These are phyloP conservation scores for Bimuria novae-zelandiae DNA, from an alignment of 2,329 filamentous ascomycete species.

Conservation along the genomic window DNA sequence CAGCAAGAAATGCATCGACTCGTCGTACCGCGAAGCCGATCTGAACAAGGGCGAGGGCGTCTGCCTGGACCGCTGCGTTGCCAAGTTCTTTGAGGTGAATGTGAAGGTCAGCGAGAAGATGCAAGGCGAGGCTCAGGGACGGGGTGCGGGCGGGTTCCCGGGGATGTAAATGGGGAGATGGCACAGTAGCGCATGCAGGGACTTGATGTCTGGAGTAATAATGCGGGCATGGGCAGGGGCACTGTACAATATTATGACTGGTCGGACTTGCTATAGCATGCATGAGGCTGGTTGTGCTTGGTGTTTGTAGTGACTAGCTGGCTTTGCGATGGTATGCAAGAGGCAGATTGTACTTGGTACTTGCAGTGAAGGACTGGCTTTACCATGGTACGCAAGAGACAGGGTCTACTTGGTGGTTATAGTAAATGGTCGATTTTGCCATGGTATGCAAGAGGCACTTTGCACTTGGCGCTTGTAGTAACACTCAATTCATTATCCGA, in stretches of 20 bases:
- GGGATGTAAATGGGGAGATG: constrained; percentile 22
- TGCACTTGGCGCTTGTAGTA: neutral
- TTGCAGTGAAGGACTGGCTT: too few relatives aligned
- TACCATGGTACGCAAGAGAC: too few relatives aligned
- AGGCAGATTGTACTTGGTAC: too few relatives aligned
- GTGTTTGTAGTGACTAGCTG: too few relatives aligned
- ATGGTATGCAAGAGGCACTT: constrained; percentile 4
- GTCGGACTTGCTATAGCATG: too few relatives aligned
- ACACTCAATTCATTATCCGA: neutral
- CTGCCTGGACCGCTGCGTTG: constrained; percentile 94
- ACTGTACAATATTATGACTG: constrained; percentile 8
- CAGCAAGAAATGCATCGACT: constrained; percentile 90
- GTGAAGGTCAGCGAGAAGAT: constrained; percentile 97
- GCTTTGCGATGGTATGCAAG: too few relatives aligned
- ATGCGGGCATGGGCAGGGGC: neutral
- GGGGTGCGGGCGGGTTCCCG: constrained; percentile 39
- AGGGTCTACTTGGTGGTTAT: too few relatives aligned
- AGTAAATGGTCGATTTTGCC: too few relatives aligned
- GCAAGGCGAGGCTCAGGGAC: constrained; percentile 79
- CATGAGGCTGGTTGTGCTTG: too few relatives aligned
- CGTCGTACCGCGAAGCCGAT: constrained; percentile 91
- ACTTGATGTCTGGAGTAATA: too few relatives aligned
- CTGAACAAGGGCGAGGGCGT: constrained; percentile 99
- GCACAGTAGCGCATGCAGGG: neutral
- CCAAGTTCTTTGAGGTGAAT: constrained; percentile 99